phyloP scores from a whole-genome alignment of 1,284 basidiomycete genomes.

The Sporisorium scitamineum region DNA sequence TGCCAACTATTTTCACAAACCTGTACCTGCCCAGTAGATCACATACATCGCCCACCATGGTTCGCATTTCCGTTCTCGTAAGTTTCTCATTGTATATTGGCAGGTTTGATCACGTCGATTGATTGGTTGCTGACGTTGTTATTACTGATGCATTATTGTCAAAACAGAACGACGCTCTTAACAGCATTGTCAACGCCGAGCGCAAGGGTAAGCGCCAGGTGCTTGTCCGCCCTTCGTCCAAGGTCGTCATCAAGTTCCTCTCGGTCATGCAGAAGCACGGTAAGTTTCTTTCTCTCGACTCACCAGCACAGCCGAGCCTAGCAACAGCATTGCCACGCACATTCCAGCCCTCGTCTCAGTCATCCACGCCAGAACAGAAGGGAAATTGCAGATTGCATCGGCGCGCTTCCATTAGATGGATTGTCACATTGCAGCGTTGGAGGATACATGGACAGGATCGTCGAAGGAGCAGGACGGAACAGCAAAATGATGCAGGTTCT shows the following conservation, averaged over 20 bases:
- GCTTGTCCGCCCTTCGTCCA: constrained; percentile 68
- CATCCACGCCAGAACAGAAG: not conserved
- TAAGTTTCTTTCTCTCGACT: constrained; percentile 49
- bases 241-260: constrained; percentile 70
- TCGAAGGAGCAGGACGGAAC: not conserved
- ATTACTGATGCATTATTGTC: not conserved
- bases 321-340: not conserved
- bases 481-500: not conserved
- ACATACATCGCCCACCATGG: constrained; percentile 64
- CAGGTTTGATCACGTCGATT: not conserved
- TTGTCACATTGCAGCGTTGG: not conserved
- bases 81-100: constrained; percentile 22
- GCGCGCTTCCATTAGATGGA: too few species aligned
- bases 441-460: not conserved
- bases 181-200: constrained; percentile 70
- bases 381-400: not conserved
- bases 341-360: not conserved
- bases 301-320: constrained; percentile 9
- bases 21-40: constrained; percentile 61
- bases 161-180: constrained; percentile 68
- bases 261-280: constrained; percentile 69
- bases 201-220: constrained; percentile 69
- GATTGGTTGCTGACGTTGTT: constrained; percentile 7
- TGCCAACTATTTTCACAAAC: constrained; percentile 9
- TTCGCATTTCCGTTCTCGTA: constrained; percentile 68